A percentile compares a stretch with the other conserved stretches of the same genome.
phyloP scores from a whole-genome alignment of 1,284 basidiomycete genomes.

The Malassezia nana region DNA sequence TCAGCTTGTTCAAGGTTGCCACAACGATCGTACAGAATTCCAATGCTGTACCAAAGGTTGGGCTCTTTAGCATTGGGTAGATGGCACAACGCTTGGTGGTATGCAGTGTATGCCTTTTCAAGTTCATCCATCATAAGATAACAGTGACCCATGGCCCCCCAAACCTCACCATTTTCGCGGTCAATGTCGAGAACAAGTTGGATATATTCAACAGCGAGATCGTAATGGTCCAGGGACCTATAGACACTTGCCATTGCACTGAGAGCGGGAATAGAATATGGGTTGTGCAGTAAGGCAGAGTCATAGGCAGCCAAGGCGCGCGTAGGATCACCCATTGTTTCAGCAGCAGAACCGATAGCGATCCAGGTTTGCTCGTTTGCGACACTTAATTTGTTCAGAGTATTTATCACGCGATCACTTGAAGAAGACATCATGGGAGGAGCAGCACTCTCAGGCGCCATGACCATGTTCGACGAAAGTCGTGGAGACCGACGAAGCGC shows the following conservation, averaged over 20 bases:
- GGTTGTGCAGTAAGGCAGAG: conserved; percentile 41
- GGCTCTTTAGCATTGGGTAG: conserved; percentile 96
- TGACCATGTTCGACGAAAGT: neutral
- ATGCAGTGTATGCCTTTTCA: conserved; percentile 94
- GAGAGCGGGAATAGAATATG: conserved; percentile 41
- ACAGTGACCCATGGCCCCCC: conserved; percentile 63
- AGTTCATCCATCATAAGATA: conserved; percentile 99
- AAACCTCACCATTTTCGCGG: conserved; percentile 46
- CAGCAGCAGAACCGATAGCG: conserved; percentile 38
- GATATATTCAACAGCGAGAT: conserved; percentile 83
- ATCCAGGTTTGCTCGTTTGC: conserved; percentile 44
- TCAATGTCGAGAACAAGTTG: conserved; percentile 71
- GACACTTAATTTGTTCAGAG: conserved; percentile 32
- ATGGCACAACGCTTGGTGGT: conserved; percentile 93
- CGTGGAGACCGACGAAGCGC: neutral
- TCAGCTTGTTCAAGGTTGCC: conserved; percentile 96
- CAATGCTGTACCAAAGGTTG: conserved; percentile 98
- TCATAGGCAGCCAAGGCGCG: conserved; percentile 43
- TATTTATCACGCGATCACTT: neutral
- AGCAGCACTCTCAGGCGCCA: neutral
- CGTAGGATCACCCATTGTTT: conserved; percentile 45
- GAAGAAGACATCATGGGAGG: neutral
- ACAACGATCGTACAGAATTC: conserved; percentile 95
- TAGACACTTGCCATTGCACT: conserved; percentile 45
- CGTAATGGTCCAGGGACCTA: conserved; percentile 43